Conservation (phyloP, 2,329 filamentous ascomycete species). For the Paramyrothecium sp. region DNA sequence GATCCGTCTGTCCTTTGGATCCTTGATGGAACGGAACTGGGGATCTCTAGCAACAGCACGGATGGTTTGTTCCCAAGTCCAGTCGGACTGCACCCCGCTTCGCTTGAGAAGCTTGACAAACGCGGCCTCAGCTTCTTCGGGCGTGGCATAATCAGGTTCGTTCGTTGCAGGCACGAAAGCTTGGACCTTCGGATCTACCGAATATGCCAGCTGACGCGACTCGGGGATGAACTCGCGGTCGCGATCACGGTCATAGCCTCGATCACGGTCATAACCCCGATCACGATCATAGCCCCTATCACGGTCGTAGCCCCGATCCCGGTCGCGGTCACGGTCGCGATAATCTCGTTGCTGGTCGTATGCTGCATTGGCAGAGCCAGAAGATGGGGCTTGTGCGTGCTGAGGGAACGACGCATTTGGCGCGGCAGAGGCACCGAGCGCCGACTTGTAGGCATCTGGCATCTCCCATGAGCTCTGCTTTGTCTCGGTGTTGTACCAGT, state of each 20-base stretch:
- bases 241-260: conserved; percentile 19
- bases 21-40: conserved; percentile 89
- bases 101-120: conserved; percentile 89
- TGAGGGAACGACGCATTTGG: conserved; percentile 39
- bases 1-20: conserved; percentile 84
- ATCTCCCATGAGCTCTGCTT: conserved; percentile 95
- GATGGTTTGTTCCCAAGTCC: conserved; percentile 89
- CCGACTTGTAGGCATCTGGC: conserved; percentile 77
- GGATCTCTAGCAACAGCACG: conserved; percentile 83
- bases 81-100: conserved; percentile 83
- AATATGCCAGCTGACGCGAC: conserved; percentile 57
- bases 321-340: conserved; percentile 11
- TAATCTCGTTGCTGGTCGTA: conserved; percentile 36
- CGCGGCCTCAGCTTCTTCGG: conserved; percentile 88
- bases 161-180: conserved; percentile 61
- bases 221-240: conserved; percentile 44
- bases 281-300: conserved; percentile 11
- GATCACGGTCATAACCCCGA: conserved; percentile 23
- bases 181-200: conserved; percentile 54
- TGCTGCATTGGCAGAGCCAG: conserved; percentile 32
- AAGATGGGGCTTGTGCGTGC: conserved; percentile 41
- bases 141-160: conserved; percentile 75
- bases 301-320: conserved; percentile 12
- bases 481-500: conserved; percentile 93
- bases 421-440: conserved; percentile 58